Conservation (phyloP, 768 basidiomycete genomes). For the Pleurotus sapidus region DNA sequence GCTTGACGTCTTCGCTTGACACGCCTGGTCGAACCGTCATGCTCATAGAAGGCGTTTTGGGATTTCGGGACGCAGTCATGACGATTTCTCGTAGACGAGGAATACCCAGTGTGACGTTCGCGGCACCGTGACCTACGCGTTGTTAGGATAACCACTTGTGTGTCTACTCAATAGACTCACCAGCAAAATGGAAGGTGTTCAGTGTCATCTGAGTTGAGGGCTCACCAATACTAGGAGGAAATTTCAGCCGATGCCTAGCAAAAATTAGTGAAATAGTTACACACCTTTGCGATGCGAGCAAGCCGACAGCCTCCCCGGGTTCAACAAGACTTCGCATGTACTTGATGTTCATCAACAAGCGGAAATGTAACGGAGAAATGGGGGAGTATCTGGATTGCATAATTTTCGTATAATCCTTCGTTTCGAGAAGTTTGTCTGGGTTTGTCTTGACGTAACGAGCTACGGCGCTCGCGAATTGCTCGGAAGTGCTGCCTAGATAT, state of each 20-base stretch:
- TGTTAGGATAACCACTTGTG: background rate
- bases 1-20: conserved; percentile 52
- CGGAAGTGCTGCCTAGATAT: conserved; percentile 88
- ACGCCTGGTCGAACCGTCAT: conserved; percentile 64
- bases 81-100: conserved; percentile 98
- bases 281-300: conserved; percentile 96
- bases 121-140: conserved; percentile 91
- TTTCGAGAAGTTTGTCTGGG: conserved; percentile 44
- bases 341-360: conserved; percentile 82
- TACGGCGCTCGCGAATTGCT: conserved; percentile 81
- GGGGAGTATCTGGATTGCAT: conserved; percentile 27
- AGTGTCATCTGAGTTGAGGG: conserved; percentile 99
- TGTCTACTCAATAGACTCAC: conserved; percentile 34
- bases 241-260: background rate
- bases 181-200: conserved; percentile 99
- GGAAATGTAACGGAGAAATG: conserved; percentile 60
- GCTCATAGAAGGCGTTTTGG: conserved; percentile 96
- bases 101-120: conserved; percentile 98
- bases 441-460: conserved; percentile 78
- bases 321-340: conserved; percentile 94
- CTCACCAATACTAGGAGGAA: conserved; percentile 79
- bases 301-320: conserved; percentile 97
- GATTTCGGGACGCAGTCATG: conserved; percentile 95
- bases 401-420: conserved; percentile 37
- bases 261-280: conserved; percentile 17